Evolutionary conservation across 176 grass and related monocot genomes (phyloP).

Genomic region (Avena insularis): DNA sequence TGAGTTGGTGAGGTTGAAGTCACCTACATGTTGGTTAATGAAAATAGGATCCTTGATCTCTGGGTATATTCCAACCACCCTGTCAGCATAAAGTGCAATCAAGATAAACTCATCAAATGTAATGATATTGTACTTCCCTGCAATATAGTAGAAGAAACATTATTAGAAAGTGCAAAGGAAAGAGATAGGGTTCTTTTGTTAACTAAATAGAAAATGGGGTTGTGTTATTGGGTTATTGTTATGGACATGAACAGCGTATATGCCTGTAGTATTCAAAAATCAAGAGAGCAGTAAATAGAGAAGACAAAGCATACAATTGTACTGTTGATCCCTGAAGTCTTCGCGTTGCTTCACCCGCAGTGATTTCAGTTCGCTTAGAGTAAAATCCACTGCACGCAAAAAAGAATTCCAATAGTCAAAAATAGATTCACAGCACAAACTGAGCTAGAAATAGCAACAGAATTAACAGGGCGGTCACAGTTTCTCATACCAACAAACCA

Average conservation of each 20-base stretch:
- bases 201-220: background rate
- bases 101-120: conserved; percentile 80
- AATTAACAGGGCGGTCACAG: background rate
- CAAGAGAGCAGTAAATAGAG: background rate
- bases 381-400: background rate
- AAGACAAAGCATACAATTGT: conserved; percentile 57
- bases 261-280: background rate
- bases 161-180: background rate
- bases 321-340: conserved; percentile 55
- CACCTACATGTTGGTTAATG: conserved; percentile 79
- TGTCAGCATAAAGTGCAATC: conserved; percentile 62
- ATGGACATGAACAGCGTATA: background rate
- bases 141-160: conserved; percentile 28
- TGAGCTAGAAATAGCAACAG: background rate
- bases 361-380: background rate
- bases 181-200: background rate
- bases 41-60: conserved; percentile 84
- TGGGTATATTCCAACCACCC: conserved; percentile 78
- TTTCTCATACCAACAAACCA: conserved; percentile 62
- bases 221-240: background rate
- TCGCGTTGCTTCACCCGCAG: background rate
- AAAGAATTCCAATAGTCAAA: background rate
- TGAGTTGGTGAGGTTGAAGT: background rate
- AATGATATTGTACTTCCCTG: conserved; percentile 78
- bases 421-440: background rate